Evolutionary conservation across 257 asterid species (phyloP).

Genomic region (Ocimum tenuiflorum): DNA sequence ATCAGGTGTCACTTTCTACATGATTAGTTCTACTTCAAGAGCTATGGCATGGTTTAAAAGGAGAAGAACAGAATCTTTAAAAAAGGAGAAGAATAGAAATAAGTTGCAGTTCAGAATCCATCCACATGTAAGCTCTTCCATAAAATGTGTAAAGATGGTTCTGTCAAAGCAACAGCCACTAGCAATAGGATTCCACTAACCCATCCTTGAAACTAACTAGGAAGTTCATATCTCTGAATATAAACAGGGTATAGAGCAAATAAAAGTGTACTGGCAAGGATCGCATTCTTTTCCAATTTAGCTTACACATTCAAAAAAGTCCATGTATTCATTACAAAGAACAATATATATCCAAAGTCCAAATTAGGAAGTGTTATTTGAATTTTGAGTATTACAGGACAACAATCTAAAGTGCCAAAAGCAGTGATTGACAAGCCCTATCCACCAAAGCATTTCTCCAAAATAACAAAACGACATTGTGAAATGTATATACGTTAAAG

Average conservation of each 20-base stretch:
- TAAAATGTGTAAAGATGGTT: conserved; percentile 1
- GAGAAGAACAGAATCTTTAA: too few species aligned
- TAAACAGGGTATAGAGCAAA: neutral
- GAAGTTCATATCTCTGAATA: neutral
- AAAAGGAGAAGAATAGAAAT: neutral
- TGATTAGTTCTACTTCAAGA: neutral
- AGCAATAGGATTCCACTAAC: neutral
- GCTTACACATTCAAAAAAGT: neutral
- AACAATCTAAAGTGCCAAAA: conserved; percentile 2
- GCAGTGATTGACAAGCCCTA: conserved; percentile 1
- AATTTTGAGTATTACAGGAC: neutral
- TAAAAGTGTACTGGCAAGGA: neutral
- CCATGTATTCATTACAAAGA: neutral
- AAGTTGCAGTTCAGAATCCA: neutral
- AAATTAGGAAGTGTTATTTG: neutral
- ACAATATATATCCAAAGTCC: neutral
- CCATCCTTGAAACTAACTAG: neutral
- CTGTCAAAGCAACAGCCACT: neutral
- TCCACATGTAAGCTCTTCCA: neutral
- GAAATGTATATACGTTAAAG: neutral
- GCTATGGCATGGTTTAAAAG: neutral
- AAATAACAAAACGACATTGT: neutral
- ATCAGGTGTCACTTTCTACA: neutral
- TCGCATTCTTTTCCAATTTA: neutral
- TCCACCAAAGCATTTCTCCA: neutral